Evolutionary conservation across 1,139 yeast species (phyloP).

Genomic region (Pichia sp.): DNA sequence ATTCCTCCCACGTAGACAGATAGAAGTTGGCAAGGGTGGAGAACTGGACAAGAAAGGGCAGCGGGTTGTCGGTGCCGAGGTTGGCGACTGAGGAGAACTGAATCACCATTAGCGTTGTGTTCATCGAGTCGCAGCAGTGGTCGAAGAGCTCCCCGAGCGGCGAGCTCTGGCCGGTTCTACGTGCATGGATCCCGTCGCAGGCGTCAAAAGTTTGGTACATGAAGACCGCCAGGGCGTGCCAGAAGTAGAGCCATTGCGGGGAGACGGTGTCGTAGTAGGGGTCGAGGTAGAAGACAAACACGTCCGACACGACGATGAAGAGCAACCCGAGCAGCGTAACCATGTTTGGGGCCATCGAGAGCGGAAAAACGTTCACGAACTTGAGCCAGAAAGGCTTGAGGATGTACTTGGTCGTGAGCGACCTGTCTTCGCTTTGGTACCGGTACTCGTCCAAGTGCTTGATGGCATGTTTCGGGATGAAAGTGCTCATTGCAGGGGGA

Average conservation of each 20-base stretch:
- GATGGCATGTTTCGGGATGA: conserved; percentile 27
- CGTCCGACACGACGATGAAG: conserved; percentile 62
- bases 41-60: conserved; percentile 64
- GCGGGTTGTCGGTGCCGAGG: conserved; percentile 59
- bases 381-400: conserved; percentile 75
- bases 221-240: conserved; percentile 80
- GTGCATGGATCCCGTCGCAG: conserved; percentile 92
- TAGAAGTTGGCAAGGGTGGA: conserved; percentile 78
- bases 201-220: conserved; percentile 95
- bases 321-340: conserved; percentile 75
- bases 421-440: conserved; percentile 75
- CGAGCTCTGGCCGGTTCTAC: conserved; percentile 88
- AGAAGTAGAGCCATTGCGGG: conserved; percentile 80
- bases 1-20: conserved; percentile 94
- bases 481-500: conserved; percentile 22
- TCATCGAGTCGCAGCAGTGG: conserved; percentile 88
- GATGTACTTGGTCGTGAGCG: conserved; percentile 67
- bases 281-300: conserved; percentile 66
- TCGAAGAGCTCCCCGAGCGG: conserved; percentile 94
- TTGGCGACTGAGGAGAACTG: conserved; percentile 71
- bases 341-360: conserved; percentile 84
- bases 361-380: conserved; percentile 72
- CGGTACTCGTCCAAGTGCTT: conserved; percentile 30
- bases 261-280: conserved; percentile 56
- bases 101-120: conserved; percentile 74